Percentiles rank a stretch among this genome's conserved stretches.
Conservation (phyloP, 306 rosid species). For the Lupinus albus region DNA sequence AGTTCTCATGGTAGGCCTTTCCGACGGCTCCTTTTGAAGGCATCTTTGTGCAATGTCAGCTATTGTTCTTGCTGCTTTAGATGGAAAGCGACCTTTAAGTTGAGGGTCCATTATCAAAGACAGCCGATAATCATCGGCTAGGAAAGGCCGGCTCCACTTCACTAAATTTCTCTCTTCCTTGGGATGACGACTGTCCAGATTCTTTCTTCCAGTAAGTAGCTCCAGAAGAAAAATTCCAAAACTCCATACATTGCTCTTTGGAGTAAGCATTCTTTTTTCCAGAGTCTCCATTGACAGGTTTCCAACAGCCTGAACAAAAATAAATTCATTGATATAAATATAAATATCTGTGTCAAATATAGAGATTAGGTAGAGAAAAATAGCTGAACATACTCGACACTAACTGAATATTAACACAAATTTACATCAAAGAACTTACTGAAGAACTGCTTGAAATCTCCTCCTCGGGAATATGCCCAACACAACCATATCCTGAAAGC, state of each 20-base stretch:
- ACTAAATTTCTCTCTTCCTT: slow-evolving; percentile 95
- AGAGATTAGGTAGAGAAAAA: slow-evolving; percentile 21
- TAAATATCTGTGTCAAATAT: slow-evolving; percentile 1
- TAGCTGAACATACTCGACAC: background rate
- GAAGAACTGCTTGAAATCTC: slow-evolving; percentile 80
- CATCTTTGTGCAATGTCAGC: slow-evolving; percentile 90
- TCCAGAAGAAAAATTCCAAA: slow-evolving; percentile 91
- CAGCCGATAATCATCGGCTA: slow-evolving; percentile 76
- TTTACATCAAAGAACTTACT: slow-evolving; percentile 51
- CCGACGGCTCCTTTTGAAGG: slow-evolving; percentile 92
- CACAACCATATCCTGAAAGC: slow-evolving; percentile 98
- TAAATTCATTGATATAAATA: slow-evolving; percentile 27
- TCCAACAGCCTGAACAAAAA: slow-evolving; percentile 72
- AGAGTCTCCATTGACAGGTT: slow-evolving; percentile 90
- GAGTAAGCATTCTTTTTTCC: slow-evolving; percentile 94
- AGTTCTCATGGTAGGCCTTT: slow-evolving; percentile 94
- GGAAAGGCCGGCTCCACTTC: slow-evolving; percentile 93
- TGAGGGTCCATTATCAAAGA: slow-evolving; percentile 93
- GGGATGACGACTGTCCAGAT: slow-evolving; percentile 85
- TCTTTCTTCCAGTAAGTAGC: slow-evolving; percentile 87
- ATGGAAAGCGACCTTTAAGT: slow-evolving; percentile 85
- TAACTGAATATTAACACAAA: background rate
- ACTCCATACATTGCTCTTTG: slow-evolving; percentile 98
- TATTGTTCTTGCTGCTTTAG: slow-evolving; percentile 84
- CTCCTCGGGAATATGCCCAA: slow-evolving; percentile 83